Base-by-base conservation (phyloP, 371 early-diverging fungal genomes). In the Conidiobolus incongruus region DNA sequence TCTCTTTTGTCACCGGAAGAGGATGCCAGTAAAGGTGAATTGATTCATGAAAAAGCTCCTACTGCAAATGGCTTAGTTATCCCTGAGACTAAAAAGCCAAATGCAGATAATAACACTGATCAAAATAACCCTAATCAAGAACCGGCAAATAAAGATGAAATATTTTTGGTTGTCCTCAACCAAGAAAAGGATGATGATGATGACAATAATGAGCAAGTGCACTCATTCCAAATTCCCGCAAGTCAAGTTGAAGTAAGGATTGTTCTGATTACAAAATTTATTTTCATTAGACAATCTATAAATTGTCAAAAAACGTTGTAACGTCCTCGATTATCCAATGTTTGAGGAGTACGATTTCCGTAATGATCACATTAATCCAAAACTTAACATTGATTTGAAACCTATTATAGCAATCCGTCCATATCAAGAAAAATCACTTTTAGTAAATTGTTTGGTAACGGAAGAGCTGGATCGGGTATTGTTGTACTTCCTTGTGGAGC, bases 371-470 rank as follows among this genome's bases (percentile, higher is more conserved):
- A 50, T 61, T 12, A 78, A 90, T 48, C 76, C 87, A 4, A 77
- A 81, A 48, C 68, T 99, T 6, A 77, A 87, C 30, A 92, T 99
- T 39, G 94, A 94, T 50, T 72, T 98, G 10, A 94, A 93, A 56
- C 88, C 96, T 15, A 81, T 84, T 2, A 94, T 95, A 3, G 74
- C 73, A 0, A 87, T 99, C 53, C 75, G 99, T 41, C 89, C 94
- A 8, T 99, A 99, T 55, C 99, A 99, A 66, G 99, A 98, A 65
- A 91, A 93, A 54, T 79, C 82, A 47, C 67, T 50, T 66, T 99
- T 35, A 89, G 84, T 57, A 99, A 99, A 60, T 97, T 99, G 99
- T 99, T 99, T 81, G 95, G 99, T 45, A 98, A 95, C 52, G 84
- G 75, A 60, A 33, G 99, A 45, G 99, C 98, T n/a, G 61, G 99